Conservation (phyloP, 805 yeast species). For the Candida mattraensis region DNA sequence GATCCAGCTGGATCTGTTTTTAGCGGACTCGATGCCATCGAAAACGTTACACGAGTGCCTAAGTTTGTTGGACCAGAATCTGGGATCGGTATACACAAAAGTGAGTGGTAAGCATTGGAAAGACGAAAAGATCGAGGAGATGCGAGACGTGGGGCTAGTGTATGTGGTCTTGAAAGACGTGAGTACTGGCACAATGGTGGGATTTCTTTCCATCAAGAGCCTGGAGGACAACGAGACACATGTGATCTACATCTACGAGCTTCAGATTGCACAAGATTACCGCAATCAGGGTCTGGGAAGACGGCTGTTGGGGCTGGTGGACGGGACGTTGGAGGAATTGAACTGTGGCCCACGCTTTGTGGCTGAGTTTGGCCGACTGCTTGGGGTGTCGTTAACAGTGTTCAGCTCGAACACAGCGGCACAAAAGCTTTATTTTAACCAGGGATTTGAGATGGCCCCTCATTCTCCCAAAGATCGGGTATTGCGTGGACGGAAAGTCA, state of each 20-base stretch:
- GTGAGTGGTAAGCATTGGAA: constrained; percentile 43
- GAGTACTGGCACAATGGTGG: constrained; percentile 29
- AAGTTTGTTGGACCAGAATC: constrained; percentile 25
- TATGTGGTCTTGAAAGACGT: constrained; percentile 36
- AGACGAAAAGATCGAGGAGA: constrained; percentile 42
- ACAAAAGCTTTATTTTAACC: constrained; percentile 40
- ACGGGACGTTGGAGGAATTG: constrained; percentile 29
- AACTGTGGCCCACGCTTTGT: constrained; percentile 8
- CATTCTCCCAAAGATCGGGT: constrained; percentile 46
- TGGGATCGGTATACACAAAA: constrained; percentile 25
- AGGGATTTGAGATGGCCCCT: constrained; percentile 39
- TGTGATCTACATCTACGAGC: constrained; percentile 55
- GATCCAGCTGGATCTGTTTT: background rate
- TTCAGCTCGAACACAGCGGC: constrained; percentile 47
- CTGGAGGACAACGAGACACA: constrained; percentile 39
- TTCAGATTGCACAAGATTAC: constrained; percentile 42
- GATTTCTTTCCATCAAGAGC: constrained; percentile 48
- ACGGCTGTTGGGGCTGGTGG: constrained; percentile 37
- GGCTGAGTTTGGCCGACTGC: constrained; percentile 7
- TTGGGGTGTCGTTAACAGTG: constrained; percentile 48
- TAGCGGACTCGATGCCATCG: constrained; percentile 9
- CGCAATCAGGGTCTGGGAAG: constrained; percentile 43
- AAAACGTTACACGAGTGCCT: constrained; percentile 16
- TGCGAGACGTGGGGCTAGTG: constrained; percentile 47
- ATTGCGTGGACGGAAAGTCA: constrained; percentile 40